These are phyloP conservation scores for Straminergon stramineum DNA, from an alignment of 225 moss, liverwort and hornwort species.

Conservation along the genomic window DNA sequence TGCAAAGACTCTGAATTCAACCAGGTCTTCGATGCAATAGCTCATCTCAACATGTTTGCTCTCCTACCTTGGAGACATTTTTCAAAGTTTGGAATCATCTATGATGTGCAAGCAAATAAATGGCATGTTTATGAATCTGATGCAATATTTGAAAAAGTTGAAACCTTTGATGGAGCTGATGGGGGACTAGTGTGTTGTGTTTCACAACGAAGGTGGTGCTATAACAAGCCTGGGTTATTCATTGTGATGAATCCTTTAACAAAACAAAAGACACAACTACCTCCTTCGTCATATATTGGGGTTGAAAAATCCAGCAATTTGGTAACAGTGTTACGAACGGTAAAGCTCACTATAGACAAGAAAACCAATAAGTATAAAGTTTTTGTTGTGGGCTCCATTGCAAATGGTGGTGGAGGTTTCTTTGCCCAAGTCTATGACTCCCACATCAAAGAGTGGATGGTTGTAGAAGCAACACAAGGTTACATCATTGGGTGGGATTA, in stretches of 20 bases:
- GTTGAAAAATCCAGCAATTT: too few relatives aligned
- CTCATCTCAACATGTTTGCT: neutral
- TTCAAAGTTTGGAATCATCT: accelerated
- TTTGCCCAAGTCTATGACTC: neutral
- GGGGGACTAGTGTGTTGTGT: too few relatives aligned
- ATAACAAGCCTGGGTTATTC: too few relatives aligned
- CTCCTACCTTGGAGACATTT: accelerated
- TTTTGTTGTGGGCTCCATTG: neutral
- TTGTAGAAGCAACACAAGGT: neutral
- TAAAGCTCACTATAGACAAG: too few relatives aligned
- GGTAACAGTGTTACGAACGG: too few relatives aligned
- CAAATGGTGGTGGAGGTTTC: neutral
- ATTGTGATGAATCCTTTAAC: neutral
- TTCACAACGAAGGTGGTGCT: accelerated
- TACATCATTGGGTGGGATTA: neutral
- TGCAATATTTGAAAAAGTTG: accelerated
- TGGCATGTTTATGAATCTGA: too few relatives aligned
- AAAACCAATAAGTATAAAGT: neutral
- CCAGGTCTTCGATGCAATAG: neutral
- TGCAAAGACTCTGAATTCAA: neutral
- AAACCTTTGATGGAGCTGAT: too few relatives aligned
- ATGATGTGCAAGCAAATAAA: too few relatives aligned
- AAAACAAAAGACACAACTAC: neutral
- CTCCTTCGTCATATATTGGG: too few relatives aligned
- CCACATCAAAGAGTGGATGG: neutral